Percentiles rank a stretch among this genome's conserved stretches.
Conservation (phyloP, 768 basidiomycete genomes). For the Pisolithus albus region DNA sequence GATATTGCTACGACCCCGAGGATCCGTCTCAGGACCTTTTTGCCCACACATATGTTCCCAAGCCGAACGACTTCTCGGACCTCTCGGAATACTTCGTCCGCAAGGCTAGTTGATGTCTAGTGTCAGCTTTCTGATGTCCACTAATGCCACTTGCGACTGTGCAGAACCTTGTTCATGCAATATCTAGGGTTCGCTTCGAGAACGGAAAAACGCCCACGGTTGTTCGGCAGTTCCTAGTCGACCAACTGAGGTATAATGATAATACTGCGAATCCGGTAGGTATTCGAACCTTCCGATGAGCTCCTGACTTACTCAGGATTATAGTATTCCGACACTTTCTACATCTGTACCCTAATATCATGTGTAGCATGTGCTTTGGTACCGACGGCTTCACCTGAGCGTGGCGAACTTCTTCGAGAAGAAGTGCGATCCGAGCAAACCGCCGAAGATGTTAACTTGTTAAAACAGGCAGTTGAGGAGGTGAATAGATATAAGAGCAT, state of each 20-base stretch:
- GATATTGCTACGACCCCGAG: constrained; percentile 85
- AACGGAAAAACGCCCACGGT: constrained; percentile 81
- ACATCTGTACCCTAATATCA: constrained; percentile 81
- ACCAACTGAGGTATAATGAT: constrained; percentile 92
- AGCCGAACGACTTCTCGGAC: constrained; percentile 91
- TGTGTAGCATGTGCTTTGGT: constrained; percentile 75
- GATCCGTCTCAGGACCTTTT: constrained; percentile 79
- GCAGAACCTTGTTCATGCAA: constrained; percentile 73
- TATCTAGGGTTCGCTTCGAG: constrained; percentile 81
- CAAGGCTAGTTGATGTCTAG: constrained; percentile 48
- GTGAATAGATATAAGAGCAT: constrained; percentile 90
- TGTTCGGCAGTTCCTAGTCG: constrained; percentile 82
- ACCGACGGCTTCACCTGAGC: constrained; percentile 70
- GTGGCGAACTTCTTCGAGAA: constrained; percentile 66
- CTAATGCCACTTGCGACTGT: background rate
- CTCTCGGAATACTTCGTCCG: constrained; percentile 91
- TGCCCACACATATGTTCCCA: constrained; percentile 83
- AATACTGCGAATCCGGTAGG: constrained; percentile 85
- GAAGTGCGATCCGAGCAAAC: constrained; percentile 63
- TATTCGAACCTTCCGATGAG: constrained; percentile 2
- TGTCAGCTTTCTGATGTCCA: constrained; percentile 1
- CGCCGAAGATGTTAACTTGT: constrained; percentile 58
- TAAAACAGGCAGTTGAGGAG: constrained; percentile 72
- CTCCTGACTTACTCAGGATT: constrained; percentile 2
- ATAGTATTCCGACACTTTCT: constrained; percentile 87